Percentiles rank a stretch among this genome's conserved stretches.
Conservation (phyloP, 371 early-diverging fungal species). For the Mucor plumbeus region DNA sequence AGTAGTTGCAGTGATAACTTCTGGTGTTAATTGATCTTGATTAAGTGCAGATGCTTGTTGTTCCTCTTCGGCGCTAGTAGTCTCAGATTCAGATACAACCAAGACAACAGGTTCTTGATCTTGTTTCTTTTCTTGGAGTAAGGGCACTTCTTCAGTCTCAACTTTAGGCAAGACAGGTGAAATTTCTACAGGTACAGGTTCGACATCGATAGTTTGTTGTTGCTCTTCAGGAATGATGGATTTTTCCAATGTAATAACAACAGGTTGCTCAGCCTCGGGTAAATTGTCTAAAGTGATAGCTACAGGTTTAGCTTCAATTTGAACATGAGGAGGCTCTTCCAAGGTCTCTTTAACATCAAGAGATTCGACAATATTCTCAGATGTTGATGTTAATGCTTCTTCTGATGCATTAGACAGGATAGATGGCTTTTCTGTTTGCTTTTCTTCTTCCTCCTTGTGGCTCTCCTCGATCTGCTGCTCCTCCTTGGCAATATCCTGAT, state of each 20-base stretch:
- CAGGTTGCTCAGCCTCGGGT: neutral
- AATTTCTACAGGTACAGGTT: conserved; percentile 8
- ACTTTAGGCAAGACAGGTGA: neutral
- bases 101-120: neutral
- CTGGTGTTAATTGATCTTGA: neutral
- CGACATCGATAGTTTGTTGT: neutral
- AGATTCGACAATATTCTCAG: conserved; percentile 2
- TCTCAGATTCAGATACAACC: conserved; percentile 6
- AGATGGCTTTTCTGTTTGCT: neutral
- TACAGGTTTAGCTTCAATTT: conserved; percentile 11
- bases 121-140: conserved; percentile 11
- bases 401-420: conserved; percentile 4
- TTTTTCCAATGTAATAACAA: conserved; percentile 1
- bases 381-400: neutral
- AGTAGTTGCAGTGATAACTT: neutral
- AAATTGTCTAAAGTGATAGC: neutral
- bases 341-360: conserved; percentile 1
- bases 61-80: neutral
- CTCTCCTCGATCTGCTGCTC: neutral
- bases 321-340: conserved; percentile 14
- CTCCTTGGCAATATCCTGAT: neutral
- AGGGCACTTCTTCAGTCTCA: neutral
- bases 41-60: neutral
- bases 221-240: conserved; percentile 4
- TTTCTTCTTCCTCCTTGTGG: neutral